These are phyloP conservation scores for Peronospora farinosa DNA, from an alignment of 352 stramenopile genomes.

Conservation along the genomic window DNA sequence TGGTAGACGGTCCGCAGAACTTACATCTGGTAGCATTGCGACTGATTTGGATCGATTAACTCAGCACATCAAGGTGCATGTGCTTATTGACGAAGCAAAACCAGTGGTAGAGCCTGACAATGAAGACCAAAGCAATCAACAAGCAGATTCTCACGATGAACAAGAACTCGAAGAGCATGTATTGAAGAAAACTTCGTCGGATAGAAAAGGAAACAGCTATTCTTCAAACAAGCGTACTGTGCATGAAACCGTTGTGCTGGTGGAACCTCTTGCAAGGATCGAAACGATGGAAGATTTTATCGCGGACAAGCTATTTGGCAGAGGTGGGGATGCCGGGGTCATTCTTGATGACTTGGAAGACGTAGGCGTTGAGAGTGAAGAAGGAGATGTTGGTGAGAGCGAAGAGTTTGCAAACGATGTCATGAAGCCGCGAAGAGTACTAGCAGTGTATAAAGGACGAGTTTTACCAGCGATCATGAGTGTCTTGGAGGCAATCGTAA, in stretches of 20 bases:
- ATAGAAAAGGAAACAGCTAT: slow-evolving; percentile 21
- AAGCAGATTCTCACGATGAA: slow-evolving; percentile 10
- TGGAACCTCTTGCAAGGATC: slow-evolving; percentile 67
- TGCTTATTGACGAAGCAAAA: slow-evolving; percentile 50
- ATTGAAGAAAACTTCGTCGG: slow-evolving; percentile 26
- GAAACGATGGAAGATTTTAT: slow-evolving; percentile 80
- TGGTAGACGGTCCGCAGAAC: slow-evolving; percentile 4
- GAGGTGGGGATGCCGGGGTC: slow-evolving; percentile 14
- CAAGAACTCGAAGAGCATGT: slow-evolving; percentile 11
- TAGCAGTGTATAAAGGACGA: slow-evolving; percentile 38
- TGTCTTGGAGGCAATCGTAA: slow-evolving; percentile 65
- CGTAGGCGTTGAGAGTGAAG: slow-evolving; percentile 15
- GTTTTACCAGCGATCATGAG: slow-evolving; percentile 38
- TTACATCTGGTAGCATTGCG: slow-evolving; percentile 32
- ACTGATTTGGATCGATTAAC: slow-evolving; percentile 57
- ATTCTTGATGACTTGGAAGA: slow-evolving; percentile 32
- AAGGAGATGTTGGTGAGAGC: slow-evolving; percentile 19
- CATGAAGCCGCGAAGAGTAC: slow-evolving; percentile 32
- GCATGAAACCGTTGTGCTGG: slow-evolving; percentile 65
- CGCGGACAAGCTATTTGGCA: slow-evolving; percentile 54
- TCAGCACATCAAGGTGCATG: slow-evolving; percentile 68
- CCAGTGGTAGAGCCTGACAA: slow-evolving; percentile 14
- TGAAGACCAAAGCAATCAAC: slow-evolving; percentile 17
- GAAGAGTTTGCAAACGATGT: slow-evolving; percentile 25
- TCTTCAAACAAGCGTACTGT: slow-evolving; percentile 37